Evolutionary conservation across 805 yeast species (phyloP).

Genomic region (Candida vaughaniae): DNA sequence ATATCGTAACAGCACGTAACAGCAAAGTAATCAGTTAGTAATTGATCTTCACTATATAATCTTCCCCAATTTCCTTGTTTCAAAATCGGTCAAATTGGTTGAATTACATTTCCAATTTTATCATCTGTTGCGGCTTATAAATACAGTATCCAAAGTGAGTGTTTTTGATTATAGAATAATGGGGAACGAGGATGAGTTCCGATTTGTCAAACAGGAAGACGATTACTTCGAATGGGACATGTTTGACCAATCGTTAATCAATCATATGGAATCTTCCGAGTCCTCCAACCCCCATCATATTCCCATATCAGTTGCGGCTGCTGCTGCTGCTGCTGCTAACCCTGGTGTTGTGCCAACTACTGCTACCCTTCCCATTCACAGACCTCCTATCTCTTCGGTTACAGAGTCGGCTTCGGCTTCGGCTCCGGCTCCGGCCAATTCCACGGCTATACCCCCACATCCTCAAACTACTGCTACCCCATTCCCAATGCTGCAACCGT

Average conservation of each 20-base stretch:
- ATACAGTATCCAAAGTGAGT: slow-evolving; percentile 6
- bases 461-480: not conserved
- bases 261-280: too few relatives aligned
- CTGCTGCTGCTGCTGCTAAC: not conserved
- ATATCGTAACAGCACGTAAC: too few relatives aligned
- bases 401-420: not conserved
- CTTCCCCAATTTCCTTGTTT: too few relatives aligned
- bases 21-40: too few relatives aligned
- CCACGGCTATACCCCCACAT: not conserved
- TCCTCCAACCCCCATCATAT: not conserved
- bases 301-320: not conserved
- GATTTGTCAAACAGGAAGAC: slow-evolving; percentile 1
- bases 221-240: slow-evolving; percentile 5
- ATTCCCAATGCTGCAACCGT: not conserved
- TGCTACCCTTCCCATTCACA: not conserved
- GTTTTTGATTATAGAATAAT: slow-evolving; percentile 3
- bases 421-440: not conserved
- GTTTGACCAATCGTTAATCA: slow-evolving; percentile 1
- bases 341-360: not conserved
- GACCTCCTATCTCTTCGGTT: not conserved
- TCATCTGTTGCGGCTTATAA: too few relatives aligned
- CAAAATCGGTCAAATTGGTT: too few relatives aligned
- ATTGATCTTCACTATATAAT: too few relatives aligned
- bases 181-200: slow-evolving; percentile 6
- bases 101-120: too few relatives aligned